A percentile compares a stretch with the other conserved stretches of the same genome.
These are phyloP conservation scores for Aureobasidium subglaciale DNA, from an alignment of 2,329 filamentous ascomycete species.

Conservation along the genomic window DNA sequence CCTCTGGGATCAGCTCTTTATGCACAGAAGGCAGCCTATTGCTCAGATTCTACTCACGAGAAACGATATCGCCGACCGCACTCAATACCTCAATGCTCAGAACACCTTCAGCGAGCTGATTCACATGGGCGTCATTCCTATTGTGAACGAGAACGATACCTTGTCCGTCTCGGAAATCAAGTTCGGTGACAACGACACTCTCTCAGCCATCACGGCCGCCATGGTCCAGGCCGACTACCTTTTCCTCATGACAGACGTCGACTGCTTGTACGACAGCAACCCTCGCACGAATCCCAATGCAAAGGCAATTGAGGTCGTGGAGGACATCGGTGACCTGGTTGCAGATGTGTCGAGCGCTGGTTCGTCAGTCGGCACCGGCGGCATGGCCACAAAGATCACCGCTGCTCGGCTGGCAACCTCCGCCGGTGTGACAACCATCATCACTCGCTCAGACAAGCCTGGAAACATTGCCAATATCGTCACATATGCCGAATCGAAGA, in stretches of 20 bases:
- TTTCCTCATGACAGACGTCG: conserved; percentile 98
- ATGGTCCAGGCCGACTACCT: conserved; percentile 97
- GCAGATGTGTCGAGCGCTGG: conserved; percentile 89
- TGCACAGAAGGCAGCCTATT: conserved; percentile 79
- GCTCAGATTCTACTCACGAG: conserved; percentile 91
- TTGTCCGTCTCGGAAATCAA: conserved; percentile 96
- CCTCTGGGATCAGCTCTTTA: conserved; percentile 90
- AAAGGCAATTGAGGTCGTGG: conserved; percentile 81
- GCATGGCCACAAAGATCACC: conserved; percentile 96
- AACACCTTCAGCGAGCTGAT: conserved; percentile 88
- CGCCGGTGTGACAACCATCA: conserved; percentile 90
- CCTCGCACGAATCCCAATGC: conserved; percentile 80
- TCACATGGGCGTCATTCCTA: conserved; percentile 92
- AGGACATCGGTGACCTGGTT: conserved; percentile 74
- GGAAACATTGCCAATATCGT: conserved; percentile 88
- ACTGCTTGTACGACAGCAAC: conserved; percentile 95
- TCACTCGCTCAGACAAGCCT: conserved; percentile 87
- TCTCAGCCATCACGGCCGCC: conserved; percentile 91
- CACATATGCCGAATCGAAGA: conserved; percentile 63
- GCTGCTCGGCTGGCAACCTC: conserved; percentile 88
- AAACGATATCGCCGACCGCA: conserved; percentile 93
- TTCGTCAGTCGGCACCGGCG: conserved; percentile 82
- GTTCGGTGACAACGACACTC: conserved; percentile 96
- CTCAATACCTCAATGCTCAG: conserved; percentile 92
- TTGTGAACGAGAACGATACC: conserved; percentile 98